Evolutionary conservation across 768 basidiomycete species (phyloP), one percentile per base, ranked within the genome.

Genomic region (Rhodotorula babjevae): DNA sequence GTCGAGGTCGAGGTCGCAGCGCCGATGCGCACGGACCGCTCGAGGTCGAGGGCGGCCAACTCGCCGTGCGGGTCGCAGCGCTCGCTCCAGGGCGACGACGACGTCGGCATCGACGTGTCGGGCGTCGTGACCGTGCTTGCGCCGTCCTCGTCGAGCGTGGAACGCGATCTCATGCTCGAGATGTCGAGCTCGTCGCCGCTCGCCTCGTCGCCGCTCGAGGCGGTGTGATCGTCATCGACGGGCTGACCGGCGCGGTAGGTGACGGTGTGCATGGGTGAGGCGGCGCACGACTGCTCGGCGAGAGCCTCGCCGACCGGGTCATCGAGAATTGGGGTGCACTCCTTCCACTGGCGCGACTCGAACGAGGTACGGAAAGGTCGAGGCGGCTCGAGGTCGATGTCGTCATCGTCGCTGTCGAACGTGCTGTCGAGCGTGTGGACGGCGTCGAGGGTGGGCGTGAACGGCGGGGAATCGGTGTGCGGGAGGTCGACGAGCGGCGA

Each of bases 321-420:
- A 14, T 65, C 64, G 14, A 58, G 46, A 15, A 65, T 42, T 1
- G 64, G 64, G n/a, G 64, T 58, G 46, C 55, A 65, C 27, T 58
- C 64, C 56, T 65, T 58, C 55, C 55, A 65, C 44, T 36, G 64
- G 29, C 46, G 31, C 42, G 64, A 65, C 25, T 57, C 64, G 44
- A 52, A 44, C 23, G 59, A 60, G 27, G 14, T 15, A 15, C 59
- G 40, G 42, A n/a, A 27, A 19, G 59, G 27, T 1, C 21, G 19
- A 19, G 57, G 57, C 21, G 23, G 23, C 6, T 36, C 23, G 33
- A 4, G 25, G 33, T 42, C 42, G 25, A 1, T 0, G 14, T 60
- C 15, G 59, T 42, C 59, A 12, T 11, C 33, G 33, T 33, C 11
- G 16, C 36, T 31, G 36, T 36, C 36, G 36, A 36, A 36, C 5